Base-by-base conservation (phyloP, 1,284 basidiomycete genomes). In the Cryptococcus sp. region DNA sequence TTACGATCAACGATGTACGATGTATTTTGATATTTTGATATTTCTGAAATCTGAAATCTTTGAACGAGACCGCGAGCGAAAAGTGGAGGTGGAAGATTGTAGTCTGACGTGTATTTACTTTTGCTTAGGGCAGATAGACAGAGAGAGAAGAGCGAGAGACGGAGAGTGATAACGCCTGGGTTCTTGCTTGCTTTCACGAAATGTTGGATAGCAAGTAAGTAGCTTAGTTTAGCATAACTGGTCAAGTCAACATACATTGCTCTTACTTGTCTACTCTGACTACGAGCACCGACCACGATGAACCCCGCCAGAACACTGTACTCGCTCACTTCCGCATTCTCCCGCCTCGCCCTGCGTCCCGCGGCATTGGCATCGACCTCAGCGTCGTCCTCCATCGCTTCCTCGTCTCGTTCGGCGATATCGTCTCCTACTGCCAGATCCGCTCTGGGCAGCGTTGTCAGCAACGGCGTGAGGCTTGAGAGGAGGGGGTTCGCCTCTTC, bases 401-500 rank as follows among this genome's bases (percentile, higher is more conserved):
- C 67, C 13, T 64, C 67, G 15, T 68, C 67, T 41, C 63, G 64
- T 11, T 40, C 46, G 23, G 58, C 52, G 47, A 50, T 13, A 2
- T 35, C 55, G 55, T 47, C 38, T 47, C 52, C 38, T 43, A 50
- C 30, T 5, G 30, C 8, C 7, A 35, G 30, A 35, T 35, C 10
- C 10, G 30, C 5, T 4, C 30, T 35, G 30, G 30, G 7, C 30
- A 13, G 30, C 47, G 50, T 46, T 27, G 85, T 86, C 60, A 72
- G 82, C 19, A 47, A 41, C 20, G 17, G 23, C 23, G 27, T 50
- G 16, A 17, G 17, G 30, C 53, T 51, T 15, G 48, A 53, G n/a
- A 53, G 43, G 54, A 59, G 61, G 45, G 57, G 54, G 11, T 91
- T 93, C 78, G 87, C 89, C 60, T 78, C 85, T 6, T 84, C 89